Evolutionary conservation across 768 basidiomycete species (phyloP).

Genomic region (Coprinopsis sp.): DNA sequence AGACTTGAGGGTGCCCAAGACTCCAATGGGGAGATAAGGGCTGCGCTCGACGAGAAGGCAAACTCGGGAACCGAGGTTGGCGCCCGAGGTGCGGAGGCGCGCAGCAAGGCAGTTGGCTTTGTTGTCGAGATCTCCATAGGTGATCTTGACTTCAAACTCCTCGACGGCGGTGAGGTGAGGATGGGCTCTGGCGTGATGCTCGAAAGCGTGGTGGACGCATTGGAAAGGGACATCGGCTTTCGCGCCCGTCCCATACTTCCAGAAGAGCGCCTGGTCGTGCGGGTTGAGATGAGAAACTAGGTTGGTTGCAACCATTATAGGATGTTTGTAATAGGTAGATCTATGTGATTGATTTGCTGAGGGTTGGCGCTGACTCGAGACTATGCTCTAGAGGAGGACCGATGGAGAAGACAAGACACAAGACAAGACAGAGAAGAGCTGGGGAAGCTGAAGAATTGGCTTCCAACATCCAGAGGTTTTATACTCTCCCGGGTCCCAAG

Average conservation of each 20-base stretch:
- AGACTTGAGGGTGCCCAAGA: slow-evolving; percentile 52
- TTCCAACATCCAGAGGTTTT: too few relatives aligned
- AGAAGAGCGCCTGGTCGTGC: slow-evolving; percentile 40
- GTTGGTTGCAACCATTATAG: too few relatives aligned
- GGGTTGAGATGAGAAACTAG: slow-evolving; percentile 25
- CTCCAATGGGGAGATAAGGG: slow-evolving; percentile 48
- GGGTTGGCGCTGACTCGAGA: too few relatives aligned
- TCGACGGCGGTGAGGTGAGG: slow-evolving; percentile 47
- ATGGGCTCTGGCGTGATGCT: slow-evolving; percentile 34
- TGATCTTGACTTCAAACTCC: slow-evolving; percentile 43
- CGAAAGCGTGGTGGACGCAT: slow-evolving; percentile 57
- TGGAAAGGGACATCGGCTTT: slow-evolving; percentile 34
- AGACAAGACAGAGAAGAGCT: too few relatives aligned
- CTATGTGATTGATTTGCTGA: too few relatives aligned
- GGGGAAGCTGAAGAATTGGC: too few relatives aligned
- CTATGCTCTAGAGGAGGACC: too few relatives aligned
- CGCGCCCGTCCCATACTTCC: slow-evolving; percentile 40
- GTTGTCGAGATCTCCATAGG: slow-evolving; percentile 47
- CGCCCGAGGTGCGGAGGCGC: slow-evolving; percentile 37
- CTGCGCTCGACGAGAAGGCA: slow-evolving; percentile 53
- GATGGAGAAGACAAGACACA: too few relatives aligned
- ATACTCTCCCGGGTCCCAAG: too few relatives aligned
- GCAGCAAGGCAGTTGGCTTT: slow-evolving; percentile 44
- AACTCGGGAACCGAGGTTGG: slow-evolving; percentile 47
- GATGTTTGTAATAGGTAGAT: too few relatives aligned